Evolutionary conservation across 192 early-diverging fungal genomes (phyloP).

Genomic region (Backusella tuberculispora): DNA sequence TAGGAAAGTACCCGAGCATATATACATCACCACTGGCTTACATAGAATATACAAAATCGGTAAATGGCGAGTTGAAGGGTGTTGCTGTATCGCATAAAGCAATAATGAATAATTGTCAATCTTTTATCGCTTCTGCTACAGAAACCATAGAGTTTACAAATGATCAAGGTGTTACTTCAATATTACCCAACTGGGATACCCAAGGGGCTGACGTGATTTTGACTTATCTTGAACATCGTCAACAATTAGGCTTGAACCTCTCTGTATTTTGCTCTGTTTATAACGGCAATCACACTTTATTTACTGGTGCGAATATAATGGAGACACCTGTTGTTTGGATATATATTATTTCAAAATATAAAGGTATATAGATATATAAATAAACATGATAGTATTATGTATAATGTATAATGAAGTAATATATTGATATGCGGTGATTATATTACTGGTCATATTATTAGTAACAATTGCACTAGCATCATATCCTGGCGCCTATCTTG

Average conservation of each 20-base stretch:
- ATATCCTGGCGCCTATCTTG: conserved; percentile 64
- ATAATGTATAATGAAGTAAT: not conserved
- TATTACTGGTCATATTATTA: conserved; percentile 15
- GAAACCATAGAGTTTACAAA: conserved; percentile 4
- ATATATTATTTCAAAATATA: conserved; percentile 66
- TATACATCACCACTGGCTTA: conserved; percentile 70
- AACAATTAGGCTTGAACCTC: conserved; percentile 78
- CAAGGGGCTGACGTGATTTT: conserved; percentile 59
- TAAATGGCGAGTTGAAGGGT: conserved; percentile 83
- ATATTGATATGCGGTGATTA: not conserved
- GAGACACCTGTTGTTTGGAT: conserved; percentile 72
- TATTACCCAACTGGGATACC: not conserved
- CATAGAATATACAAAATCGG: conserved; percentile 83
- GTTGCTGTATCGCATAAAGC: conserved; percentile 76
- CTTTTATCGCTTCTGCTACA: conserved; percentile 29
- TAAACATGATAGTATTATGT: not conserved
- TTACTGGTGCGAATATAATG: conserved; percentile 60
- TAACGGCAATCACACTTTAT: conserved; percentile 72
- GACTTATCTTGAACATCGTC: conserved; percentile 76
- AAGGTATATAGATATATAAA: conserved; percentile 46
- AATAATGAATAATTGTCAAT: conserved; percentile 69
- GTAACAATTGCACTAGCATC: conserved; percentile 71
- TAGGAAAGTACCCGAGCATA: conserved; percentile 47
- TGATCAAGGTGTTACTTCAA: not conserved
- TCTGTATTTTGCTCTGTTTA: conserved; percentile 69